Percentiles rank a stretch among this genome's conserved stretches.
phyloP scores from a whole-genome alignment of 768 basidiomycete species.

The Mycena chlorophos region DNA sequence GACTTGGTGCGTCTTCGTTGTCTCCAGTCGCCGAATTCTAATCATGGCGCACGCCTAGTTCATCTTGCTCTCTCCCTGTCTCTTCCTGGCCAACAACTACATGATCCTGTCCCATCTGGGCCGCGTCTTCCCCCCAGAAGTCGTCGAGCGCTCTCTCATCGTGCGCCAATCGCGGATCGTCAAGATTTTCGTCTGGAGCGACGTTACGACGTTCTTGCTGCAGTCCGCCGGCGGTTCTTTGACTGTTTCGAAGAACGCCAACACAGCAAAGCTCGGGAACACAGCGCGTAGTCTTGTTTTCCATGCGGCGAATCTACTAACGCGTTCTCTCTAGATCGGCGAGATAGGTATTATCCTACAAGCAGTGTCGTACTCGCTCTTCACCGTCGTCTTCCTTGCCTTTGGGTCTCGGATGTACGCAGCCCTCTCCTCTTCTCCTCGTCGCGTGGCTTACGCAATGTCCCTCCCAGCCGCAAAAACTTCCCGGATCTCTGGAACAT shows the following conservation, averaged over 20 bases:
- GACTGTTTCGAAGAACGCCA: not conserved
- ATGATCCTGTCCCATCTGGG: not conserved
- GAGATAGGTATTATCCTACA: slow-evolving; percentile 6
- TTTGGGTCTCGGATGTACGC: slow-evolving; percentile 9
- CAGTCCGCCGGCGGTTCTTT: not conserved
- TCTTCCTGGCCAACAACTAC: slow-evolving; percentile 5
- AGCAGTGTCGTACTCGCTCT: slow-evolving; percentile 7
- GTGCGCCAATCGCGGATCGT: slow-evolving; percentile 5
- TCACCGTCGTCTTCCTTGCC: slow-evolving; percentile 1
- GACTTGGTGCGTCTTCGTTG: not conserved
- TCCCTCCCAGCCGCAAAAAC: not conserved
- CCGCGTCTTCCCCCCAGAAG: not conserved
- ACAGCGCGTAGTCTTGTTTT: slow-evolving; percentile 1
- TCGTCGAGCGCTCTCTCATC: not conserved
- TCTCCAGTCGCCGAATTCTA: not conserved
- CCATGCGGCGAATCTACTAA: no score
- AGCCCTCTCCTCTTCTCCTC: not conserved
- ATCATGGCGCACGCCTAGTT: not conserved
- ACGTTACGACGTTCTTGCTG: slow-evolving; percentile 5
- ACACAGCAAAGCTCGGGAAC: slow-evolving; percentile 7
- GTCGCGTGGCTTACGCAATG: not conserved
- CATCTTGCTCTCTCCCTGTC: slow-evolving; percentile 3
- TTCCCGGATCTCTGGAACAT: slow-evolving; percentile 13
- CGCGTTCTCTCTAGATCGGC: slow-evolving; percentile 7
- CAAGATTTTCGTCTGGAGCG: slow-evolving; percentile 6